Conservation (phyloP, 495 filamentous ascomycete genomes). For the Margaritispora aquatica region DNA sequence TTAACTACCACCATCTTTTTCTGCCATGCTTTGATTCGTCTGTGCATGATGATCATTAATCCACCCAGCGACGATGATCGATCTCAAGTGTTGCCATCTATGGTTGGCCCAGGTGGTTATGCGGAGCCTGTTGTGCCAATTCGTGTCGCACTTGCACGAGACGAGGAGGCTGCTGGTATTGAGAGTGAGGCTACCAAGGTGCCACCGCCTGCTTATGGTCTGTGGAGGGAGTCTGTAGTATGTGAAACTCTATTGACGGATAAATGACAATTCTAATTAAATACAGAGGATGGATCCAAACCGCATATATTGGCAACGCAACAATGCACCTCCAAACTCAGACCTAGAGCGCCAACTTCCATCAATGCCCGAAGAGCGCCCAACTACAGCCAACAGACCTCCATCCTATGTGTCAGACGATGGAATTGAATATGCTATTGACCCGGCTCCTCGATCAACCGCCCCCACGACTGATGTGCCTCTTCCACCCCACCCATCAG, state of each 20-base stretch:
- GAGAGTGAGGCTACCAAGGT: slow-evolving; percentile 45
- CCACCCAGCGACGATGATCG: slow-evolving; percentile 13
- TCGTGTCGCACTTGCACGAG: slow-evolving; percentile 51
- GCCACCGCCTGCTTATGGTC: slow-evolving; percentile 81
- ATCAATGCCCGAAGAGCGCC: slow-evolving; percentile 9
- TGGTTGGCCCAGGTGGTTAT: slow-evolving; percentile 47
- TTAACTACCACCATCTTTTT: slow-evolving; percentile 69
- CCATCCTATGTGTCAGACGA: slow-evolving; percentile 70
- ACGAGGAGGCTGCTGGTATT: slow-evolving; percentile 53
- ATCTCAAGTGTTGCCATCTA: slow-evolving; percentile 29
- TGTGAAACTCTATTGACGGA: slow-evolving; percentile 28
- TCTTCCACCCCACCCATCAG: slow-evolving; percentile 40
- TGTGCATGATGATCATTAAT: slow-evolving; percentile 55
- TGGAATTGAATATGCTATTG: slow-evolving; percentile 61
- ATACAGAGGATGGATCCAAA: slow-evolving; percentile 68
- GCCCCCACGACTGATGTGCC: slow-evolving; percentile 36
- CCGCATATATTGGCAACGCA: slow-evolving; percentile 71
- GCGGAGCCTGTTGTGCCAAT: slow-evolving; percentile 58
- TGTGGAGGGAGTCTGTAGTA: slow-evolving; percentile 80
- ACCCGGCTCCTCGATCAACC: slow-evolving; percentile 50
- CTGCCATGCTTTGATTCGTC: slow-evolving; percentile 66
- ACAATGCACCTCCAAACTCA: slow-evolving; percentile 23
- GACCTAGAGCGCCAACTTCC: slow-evolving; percentile 17
- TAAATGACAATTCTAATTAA: slow-evolving; percentile 7
- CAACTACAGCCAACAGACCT: slow-evolving; percentile 40